Evolutionary conservation across 352 stramenopile species (phyloP).

Genomic region (Aphanomyces euteiches): DNA sequence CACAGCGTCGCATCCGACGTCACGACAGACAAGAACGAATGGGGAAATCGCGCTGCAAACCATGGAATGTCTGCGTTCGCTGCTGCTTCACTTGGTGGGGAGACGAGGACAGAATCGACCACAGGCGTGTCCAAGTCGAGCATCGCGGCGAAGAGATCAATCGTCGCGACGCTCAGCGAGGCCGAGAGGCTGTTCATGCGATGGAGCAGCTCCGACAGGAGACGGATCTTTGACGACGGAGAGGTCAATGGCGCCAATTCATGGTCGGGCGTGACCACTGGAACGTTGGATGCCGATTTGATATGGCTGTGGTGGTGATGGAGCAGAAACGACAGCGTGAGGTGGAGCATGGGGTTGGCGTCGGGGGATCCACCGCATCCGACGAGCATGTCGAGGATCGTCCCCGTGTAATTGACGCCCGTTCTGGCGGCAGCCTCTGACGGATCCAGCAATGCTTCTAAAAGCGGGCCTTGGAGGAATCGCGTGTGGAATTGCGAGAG

Average conservation of each 20-base stretch:
- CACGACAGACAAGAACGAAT: conserved; percentile 54
- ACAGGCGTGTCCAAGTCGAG: conserved; percentile 63
- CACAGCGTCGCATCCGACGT: conserved; percentile 20
- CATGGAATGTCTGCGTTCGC: conserved; percentile 48
- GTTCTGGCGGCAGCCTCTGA: conserved; percentile 64
- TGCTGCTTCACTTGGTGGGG: background rate
- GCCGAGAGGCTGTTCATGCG: conserved; percentile 77
- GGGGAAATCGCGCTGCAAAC: conserved; percentile 76
- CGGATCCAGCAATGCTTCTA: conserved; percentile 64
- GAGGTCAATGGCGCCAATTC: background rate
- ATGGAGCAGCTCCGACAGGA: conserved; percentile 69
- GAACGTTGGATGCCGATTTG: background rate
- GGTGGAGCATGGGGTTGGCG: conserved; percentile 68
- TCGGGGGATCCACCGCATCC: conserved; percentile 59
- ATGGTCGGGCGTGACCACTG: background rate
- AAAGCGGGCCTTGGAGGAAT: conserved; percentile 63
- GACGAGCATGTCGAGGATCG: conserved; percentile 79
- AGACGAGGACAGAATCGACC: conserved; percentile 54
- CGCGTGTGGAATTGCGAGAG: conserved; percentile 62
- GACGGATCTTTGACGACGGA: conserved; percentile 28
- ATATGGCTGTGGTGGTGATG: conserved; percentile 31
- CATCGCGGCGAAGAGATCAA: conserved; percentile 75
- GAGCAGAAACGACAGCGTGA: conserved; percentile 79
- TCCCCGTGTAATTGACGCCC: conserved; percentile 64
- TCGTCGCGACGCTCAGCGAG: conserved; percentile 74